Conservation (phyloP, 805 yeast species). For the Kodamaea neixiangensis region DNA sequence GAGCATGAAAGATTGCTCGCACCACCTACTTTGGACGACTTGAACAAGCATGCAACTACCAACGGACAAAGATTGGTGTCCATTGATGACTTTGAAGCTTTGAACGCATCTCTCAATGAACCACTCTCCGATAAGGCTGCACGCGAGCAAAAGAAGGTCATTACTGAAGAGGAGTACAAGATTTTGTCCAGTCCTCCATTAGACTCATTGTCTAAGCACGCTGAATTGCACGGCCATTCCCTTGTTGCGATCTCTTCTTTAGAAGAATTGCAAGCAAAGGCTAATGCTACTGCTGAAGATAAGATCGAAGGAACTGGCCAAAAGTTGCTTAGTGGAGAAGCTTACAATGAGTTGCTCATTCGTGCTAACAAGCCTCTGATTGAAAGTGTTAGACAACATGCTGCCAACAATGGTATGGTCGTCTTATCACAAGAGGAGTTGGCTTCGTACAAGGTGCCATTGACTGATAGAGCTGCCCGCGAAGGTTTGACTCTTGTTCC, state of each 20-base stretch:
- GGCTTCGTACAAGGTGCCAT: slow-evolving; percentile 5
- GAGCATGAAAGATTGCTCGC: slow-evolving; percentile 4
- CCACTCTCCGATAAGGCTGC: slow-evolving; percentile 10
- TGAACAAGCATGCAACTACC: slow-evolving; percentile 14
- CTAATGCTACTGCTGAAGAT: slow-evolving; percentile 18
- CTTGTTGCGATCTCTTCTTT: slow-evolving; percentile 5
- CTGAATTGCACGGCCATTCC: background rate
- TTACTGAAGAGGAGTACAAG: slow-evolving; percentile 15
- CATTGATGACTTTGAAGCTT: background rate
- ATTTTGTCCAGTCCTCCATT: slow-evolving; percentile 15
- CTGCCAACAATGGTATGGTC: slow-evolving; percentile 29
- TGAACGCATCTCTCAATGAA: slow-evolving; percentile 14
- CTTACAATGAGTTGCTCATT: slow-evolving; percentile 21
- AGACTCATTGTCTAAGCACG: slow-evolving; percentile 1
- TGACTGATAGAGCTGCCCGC: slow-evolving; percentile 8
- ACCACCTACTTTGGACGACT: slow-evolving; percentile 13
- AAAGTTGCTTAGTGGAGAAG: slow-evolving; percentile 23
- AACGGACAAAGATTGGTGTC: slow-evolving; percentile 11
- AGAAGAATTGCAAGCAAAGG: slow-evolving; percentile 11
- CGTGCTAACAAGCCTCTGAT: slow-evolving; percentile 21
- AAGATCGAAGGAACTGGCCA: slow-evolving; percentile 19
- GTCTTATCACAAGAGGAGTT: slow-evolving; percentile 28
- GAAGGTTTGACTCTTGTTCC: slow-evolving; percentile 14
- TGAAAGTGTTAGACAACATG: slow-evolving; percentile 23
- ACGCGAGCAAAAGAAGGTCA: slow-evolving; percentile 6